phyloP scores from a whole-genome alignment of 345 rosid genomes.

The Brassica juncea region DNA sequence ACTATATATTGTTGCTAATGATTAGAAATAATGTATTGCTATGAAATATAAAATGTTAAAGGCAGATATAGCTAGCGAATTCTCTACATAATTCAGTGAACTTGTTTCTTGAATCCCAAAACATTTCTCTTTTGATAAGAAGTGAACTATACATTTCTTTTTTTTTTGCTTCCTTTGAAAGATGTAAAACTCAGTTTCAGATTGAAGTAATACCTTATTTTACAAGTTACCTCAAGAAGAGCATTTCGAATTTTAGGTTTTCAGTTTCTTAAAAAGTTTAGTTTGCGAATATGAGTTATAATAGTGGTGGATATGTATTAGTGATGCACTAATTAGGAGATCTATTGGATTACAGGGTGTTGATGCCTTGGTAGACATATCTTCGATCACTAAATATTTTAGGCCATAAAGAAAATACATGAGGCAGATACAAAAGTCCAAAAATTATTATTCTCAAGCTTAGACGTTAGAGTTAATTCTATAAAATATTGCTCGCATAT shows the following conservation, averaged over 20 bases:
- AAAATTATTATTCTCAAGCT: slow-evolving; percentile 16
- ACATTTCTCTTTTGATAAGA: background rate
- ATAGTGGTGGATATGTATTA: slow-evolving; percentile 25
- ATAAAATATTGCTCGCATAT: background rate
- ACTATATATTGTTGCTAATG: background rate
- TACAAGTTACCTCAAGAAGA: slow-evolving; percentile 8
- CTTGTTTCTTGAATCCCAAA: background rate
- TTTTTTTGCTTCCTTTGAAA: slow-evolving; percentile 2
- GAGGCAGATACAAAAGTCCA: background rate
- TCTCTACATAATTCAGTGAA: background rate
- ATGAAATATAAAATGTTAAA: background rate
- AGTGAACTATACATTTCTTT: background rate
- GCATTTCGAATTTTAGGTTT: background rate
- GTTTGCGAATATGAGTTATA: background rate
- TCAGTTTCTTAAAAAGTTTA: background rate
- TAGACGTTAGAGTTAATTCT: slow-evolving; percentile 1
- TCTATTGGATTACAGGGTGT: slow-evolving; percentile 12
- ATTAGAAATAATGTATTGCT: background rate
- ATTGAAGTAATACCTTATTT: background rate
- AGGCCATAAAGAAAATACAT: background rate
- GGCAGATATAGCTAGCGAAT: background rate
- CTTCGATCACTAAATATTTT: background rate
- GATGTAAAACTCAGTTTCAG: slow-evolving; percentile 9
- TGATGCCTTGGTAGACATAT: background rate
- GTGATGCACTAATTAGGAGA: slow-evolving; percentile 22